A percentile compares a stretch with the other conserved stretches of the same genome.
Evolutionary conservation across 495 filamentous ascomycete species (phyloP).

Genomic region (Cetradonia linearis): DNA sequence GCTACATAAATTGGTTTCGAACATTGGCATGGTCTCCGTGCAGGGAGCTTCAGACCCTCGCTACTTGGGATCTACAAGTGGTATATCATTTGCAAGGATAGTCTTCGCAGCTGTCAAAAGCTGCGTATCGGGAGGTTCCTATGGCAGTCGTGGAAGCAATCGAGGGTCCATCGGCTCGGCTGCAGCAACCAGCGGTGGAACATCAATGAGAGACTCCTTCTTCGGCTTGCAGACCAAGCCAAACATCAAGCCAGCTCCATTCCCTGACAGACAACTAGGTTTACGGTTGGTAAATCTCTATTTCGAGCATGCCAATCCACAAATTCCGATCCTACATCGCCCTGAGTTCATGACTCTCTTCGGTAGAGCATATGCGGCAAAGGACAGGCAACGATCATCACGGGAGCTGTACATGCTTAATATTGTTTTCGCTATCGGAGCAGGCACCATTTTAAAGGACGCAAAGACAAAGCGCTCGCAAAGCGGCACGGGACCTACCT

Average conservation of each 20-base stretch:
- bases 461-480: constrained; percentile 34
- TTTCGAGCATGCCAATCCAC: constrained; percentile 92
- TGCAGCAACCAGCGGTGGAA: constrained; percentile 41
- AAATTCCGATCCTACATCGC: constrained; percentile 84
- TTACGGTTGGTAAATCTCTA: constrained; percentile 67
- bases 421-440: constrained; percentile 96
- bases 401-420: constrained; percentile 86
- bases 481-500: constrained; percentile 28
- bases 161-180: constrained; percentile 39
- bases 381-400: constrained; percentile 59
- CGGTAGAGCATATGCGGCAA: constrained; percentile 61
- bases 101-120: constrained; percentile 92
- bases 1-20: constrained; percentile 62
- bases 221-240: constrained; percentile 88
- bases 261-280: constrained; percentile 66
- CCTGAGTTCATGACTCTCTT: constrained; percentile 79
- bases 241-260: constrained; percentile 73
- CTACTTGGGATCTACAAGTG: constrained; percentile 76
- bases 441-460: constrained; percentile 79
- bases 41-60: constrained; percentile 66
- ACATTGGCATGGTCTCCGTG: constrained; percentile 66
- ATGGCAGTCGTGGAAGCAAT: constrained; percentile 40
- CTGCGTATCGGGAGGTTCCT: constrained; percentile 48
- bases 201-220: constrained; percentile 86
- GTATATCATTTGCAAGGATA: constrained; percentile 88